Base-by-base conservation (phyloP, 306 rosid species). In the Gastrolobium villosum region DNA sequence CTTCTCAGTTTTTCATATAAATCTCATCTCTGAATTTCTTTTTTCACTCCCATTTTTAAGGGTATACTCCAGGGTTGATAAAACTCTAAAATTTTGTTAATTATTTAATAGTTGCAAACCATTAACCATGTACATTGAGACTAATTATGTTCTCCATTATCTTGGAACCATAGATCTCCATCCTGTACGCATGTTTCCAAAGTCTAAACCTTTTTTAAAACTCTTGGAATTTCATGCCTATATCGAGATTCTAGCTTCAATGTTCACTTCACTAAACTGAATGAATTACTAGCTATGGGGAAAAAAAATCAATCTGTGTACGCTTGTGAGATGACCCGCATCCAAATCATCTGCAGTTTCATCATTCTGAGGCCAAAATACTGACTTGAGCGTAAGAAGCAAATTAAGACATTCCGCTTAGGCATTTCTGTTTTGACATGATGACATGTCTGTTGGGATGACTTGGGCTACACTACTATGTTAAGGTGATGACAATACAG, bases 121-220 rank as follows among this genome's bases (percentile, higher is more conserved):
- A 11, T 68, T 62, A 60, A 68, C 64, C 44, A 11, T 68, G 75
- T 53, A 68, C 8, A 57, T 10, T 66, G 81, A 67, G 40, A 34
- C 80, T 40, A 60, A n/a, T 48, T 48, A 8, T 2, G 59, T 66
- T 65, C 20, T 50, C 68, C 56, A 50, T 44, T 6, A 56, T 32
- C 10, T 9, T 26, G 44, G 48, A 79, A 52, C 15, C 55, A n/a
- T 54, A 7, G 39, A 54, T 63, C 40, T 70, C 30, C 10, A 36
- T 68, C 62, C 15, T 78, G 70, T 46, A 45, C 5, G 2, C 62
- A 11, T 43, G 61, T 34, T 14, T 61, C 6, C 35, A 37, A 10
- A 20, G 30, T 54, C 34, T 40, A 26, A 54, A 10, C 26, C 37
- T 0, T 36, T 37, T 50, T 8, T 6, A 20, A 34, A 7, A 31